Evolutionary conservation across 331 rosid species (phyloP), one percentile per base, ranked within the genome.

Genomic region (Acacia concinna): DNA sequence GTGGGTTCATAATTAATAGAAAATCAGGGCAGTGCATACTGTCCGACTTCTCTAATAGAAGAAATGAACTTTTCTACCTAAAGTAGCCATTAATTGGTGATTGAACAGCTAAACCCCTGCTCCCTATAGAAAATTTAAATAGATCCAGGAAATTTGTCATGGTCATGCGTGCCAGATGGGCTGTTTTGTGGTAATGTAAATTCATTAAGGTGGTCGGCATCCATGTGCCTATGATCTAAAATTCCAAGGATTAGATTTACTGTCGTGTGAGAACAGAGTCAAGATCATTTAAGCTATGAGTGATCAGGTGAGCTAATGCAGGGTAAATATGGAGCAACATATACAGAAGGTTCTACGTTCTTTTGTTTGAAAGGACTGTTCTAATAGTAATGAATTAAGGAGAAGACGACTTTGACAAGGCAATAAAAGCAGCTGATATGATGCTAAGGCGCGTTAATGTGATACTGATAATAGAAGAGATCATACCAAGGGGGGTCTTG

Each of bases 161-260:
- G 60, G 21, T 84, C 52, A 59, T 44, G 68, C 76, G 78, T 49
- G 75, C 35, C 41, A 59, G 60, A 75, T 25, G 20, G 49, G 70
- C 64, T 6, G 32, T 44, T 49, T 38, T 65, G 75, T 56, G 74
- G 46, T 67, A 62, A 59, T 78, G 56, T 56, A 65, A 4, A 20
- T 74, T 25, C 73, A 51, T 62, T 14, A 43, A 74, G 66, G 84
- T 49, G 83, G 84, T 67, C 63, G 34, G 73, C 71, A 54, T 78
- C 86, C 54, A 79, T 73, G 89, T 82, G 88, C 89, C 76, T 76
- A 84, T 59, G 88, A 83, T 82, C 83, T 64, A 78, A 74, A 78
- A 75, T 73, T 60, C 72, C 76, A 82, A 38, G 83, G 93, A 92
- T 84, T 87, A 78, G 86, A 84, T 90, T 88, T 85, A 9, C 8